phyloP scores from a whole-genome alignment of 441 rosid species.

The Hypseocharis bilobata region DNA sequence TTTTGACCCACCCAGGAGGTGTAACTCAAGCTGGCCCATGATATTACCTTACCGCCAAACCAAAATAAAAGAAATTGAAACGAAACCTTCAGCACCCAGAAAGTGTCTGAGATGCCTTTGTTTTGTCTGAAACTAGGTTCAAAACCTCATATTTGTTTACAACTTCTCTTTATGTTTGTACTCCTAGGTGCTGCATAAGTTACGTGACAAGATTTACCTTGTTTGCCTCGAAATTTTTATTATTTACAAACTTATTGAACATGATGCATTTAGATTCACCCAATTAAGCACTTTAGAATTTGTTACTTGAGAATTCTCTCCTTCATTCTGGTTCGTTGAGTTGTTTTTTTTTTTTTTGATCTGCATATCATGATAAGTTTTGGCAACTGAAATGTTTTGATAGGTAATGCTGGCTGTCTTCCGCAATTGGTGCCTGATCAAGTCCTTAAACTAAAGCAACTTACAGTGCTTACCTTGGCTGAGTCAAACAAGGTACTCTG shows the following conservation, averaged over 20 bases:
- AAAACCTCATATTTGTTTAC: background rate
- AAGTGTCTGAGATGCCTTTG: too few relatives aligned
- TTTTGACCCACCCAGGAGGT: too few relatives aligned
- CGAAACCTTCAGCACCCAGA: too few relatives aligned
- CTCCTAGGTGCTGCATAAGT: background rate
- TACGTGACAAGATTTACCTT: background rate
- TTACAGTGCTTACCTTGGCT: slow-evolving; percentile 85
- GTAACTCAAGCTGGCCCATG: too few relatives aligned
- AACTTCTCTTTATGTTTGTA: background rate
- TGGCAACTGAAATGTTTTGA: slow-evolving; percentile 11
- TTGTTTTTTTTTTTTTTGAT: slow-evolving; percentile 3
- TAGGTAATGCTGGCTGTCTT: slow-evolving; percentile 49
- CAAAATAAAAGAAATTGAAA: too few relatives aligned
- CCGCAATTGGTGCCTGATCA: slow-evolving; percentile 68
- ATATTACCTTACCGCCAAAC: too few relatives aligned
- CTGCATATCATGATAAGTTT: background rate
- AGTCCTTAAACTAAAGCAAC: slow-evolving; percentile 82
- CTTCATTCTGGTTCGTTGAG: background rate
- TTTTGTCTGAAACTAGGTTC: background rate
- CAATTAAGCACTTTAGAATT: too few relatives aligned
- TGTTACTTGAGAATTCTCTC: background rate
- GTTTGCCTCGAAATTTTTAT: background rate
- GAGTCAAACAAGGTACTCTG: slow-evolving; percentile 67
- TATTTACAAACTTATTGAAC: background rate
- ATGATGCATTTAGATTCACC: too few relatives aligned